Base-by-base conservation (phyloP, 768 basidiomycete genomes). In the Pleurotus ostreatus region DNA sequence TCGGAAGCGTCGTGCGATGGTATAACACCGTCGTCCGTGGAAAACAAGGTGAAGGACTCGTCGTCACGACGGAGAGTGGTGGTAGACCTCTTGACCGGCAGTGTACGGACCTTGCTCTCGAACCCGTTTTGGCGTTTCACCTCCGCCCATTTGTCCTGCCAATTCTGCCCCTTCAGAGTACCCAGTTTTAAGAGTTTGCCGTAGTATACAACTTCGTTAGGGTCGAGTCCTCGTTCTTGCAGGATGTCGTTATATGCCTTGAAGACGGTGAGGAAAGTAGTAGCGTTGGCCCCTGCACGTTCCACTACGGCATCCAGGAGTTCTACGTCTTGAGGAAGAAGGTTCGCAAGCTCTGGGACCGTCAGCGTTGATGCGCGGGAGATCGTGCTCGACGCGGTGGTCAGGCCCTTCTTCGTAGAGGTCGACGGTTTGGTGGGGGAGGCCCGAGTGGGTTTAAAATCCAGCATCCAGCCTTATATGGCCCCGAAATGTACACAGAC, bases 171-270 rank as follows among this genome's bases (percentile, higher is more conserved):
- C 70, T 84, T 89, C 62, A 94, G 65, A 41, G 88, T 90, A 46
- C 89, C 89, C 2, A 95, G 74, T 68, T 94, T 92, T 57, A 95
- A 71, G 26, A 95, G 69, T 66, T 91, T 89, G 16, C 84, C 83
- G 66, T 94, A 95, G 65, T 88, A 90, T 3, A 86, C 74, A 8
- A 89, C 88, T 66, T 93, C 92, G 59, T 86, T 83, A 18, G 85
- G 79, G 59, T 92, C 88, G n/a, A 93, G 70, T 2, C 86, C 86
- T 2, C 85, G 79, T 61, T 89, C 86, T 57, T 80, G 78, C 20
- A 94, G 71, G 18, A 92, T 81, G 56, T 89, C 85, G 63, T 86
- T 89, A 70, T 94, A 94, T 0, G 91, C 88, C 65, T 89, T 91
- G 76, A 92, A 85, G n/a, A 92, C 81, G 4, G 82, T 80, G 39